Evolutionary conservation across 257 asterid genomes (phyloP), one percentile per base, ranked within the genome.

Genomic region (Przewalskia tangutica): DNA sequence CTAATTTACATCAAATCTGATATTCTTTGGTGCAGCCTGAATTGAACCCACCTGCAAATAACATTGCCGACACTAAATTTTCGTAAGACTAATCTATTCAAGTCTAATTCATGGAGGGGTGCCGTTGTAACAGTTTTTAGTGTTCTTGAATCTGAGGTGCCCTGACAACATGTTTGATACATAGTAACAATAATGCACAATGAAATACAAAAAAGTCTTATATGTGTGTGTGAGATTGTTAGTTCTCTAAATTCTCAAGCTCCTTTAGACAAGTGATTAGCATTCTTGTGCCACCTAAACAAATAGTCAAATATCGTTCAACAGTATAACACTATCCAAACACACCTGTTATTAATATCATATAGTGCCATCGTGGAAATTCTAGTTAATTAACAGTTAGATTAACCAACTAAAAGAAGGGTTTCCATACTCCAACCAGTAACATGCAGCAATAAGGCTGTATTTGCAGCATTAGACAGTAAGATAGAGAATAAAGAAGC

Each of bases 11-110:
- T 88, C 93, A 53, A 94, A 90, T 81, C 80, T 92, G 18, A 91
- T 95, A 91, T 94, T 95, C 95, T 95, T 92, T 4, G 97, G 96
- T 66, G 89, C 89, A 34, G 89, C 75, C 65, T 87, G 94, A 88
- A 51, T 75, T 82, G 78, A 46, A 40, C 95, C 98, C 83, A 90
- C 93, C 99, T 93, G 90, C 83, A 73, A 77, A 46, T 55, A 46
- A 54, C 9, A 77, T 34, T 46, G 54, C 40, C 2, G 20, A 56
- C 4, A 58, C n/a, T 2, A 14, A 50, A 27, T 4, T 8, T 51
- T 55, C 7, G n/a, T 44, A 34, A 9, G 34, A 8, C 23, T 32
- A 56, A 44, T 14, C 59, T 53, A 53, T 4, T 53, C 59, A 53
- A 53, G 59, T 53, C 18, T 14, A 53, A 53, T 14, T 53, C 7